A percentile compares a stretch with the other conserved stretches of the same genome.
Evolutionary conservation across 2,329 filamentous ascomycete species (phyloP).

Genomic region (Alternaria hordeiaustralica): DNA sequence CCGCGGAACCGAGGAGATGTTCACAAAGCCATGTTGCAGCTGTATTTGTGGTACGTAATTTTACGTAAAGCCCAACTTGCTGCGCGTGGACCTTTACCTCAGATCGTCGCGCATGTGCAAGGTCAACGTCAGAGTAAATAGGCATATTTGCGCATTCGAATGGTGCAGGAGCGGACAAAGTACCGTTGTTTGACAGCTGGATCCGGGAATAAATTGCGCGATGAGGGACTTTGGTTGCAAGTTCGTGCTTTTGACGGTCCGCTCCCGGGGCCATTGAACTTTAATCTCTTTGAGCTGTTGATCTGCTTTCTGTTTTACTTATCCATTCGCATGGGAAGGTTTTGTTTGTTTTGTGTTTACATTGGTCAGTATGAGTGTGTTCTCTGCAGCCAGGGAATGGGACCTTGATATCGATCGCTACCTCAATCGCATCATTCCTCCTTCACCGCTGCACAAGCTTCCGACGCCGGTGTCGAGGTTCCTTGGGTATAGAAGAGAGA

Average conservation of each 20-base stretch:
- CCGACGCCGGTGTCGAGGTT: constrained; percentile 72
- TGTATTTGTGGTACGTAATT: constrained; percentile 14
- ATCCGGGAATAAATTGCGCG: not conserved
- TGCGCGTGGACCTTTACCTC: not conserved
- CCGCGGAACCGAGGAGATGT: constrained; percentile 16
- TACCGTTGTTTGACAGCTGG: not conserved
- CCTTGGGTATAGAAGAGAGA: constrained; percentile 56
- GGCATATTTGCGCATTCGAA: not conserved
- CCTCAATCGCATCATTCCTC: constrained; percentile 73
- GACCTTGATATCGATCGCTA: constrained; percentile 80
- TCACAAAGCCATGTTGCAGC: not conserved
- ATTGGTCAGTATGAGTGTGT: not conserved
- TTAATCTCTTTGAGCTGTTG: not conserved
- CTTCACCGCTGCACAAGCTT: constrained; percentile 67
- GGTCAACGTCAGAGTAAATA: not conserved
- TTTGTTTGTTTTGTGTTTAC: not conserved
- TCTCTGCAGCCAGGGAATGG: constrained; percentile 27
- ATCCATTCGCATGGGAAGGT: not conserved
- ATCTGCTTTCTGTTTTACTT: not conserved
- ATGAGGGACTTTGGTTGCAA: not conserved
- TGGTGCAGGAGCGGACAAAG: not conserved
- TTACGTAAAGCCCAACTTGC: constrained; percentile 10
- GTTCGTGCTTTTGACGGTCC: not conserved
- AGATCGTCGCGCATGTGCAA: constrained; percentile 1
- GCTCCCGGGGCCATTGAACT: not conserved